Percentiles rank a stretch among this genome's conserved stretches.
These are phyloP conservation scores for Colletotrichum tabaci DNA, from an alignment of 2,329 filamentous ascomycete species.

Conservation along the genomic window DNA sequence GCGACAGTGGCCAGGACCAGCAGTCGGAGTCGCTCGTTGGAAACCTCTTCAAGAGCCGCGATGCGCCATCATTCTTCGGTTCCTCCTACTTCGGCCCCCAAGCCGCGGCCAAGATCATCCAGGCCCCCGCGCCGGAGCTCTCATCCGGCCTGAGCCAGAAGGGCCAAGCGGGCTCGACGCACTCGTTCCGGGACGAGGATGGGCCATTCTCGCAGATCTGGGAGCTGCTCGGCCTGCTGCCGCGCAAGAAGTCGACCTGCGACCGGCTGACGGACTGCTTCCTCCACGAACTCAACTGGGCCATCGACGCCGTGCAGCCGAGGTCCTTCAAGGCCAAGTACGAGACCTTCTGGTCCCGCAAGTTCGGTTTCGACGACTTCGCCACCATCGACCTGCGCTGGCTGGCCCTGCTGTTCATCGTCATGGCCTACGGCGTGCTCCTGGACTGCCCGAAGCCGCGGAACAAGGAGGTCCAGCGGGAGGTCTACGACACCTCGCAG, in stretches of 20 bases:
- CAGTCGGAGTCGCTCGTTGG: conserved; percentile 44
- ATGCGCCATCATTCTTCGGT: conserved; percentile 50
- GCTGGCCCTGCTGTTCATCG: conserved; percentile 58
- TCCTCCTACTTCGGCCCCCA: conserved; percentile 53
- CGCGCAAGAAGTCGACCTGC: conserved; percentile 54
- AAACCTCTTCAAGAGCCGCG: conserved; percentile 50
- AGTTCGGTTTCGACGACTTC: conserved; percentile 57
- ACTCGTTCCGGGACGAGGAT: conserved; percentile 40
- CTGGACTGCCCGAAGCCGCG: conserved; percentile 52
- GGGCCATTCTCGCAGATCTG: conserved; percentile 54
- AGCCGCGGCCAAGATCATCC: conserved; percentile 51
- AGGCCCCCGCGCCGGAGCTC: conserved; percentile 46
- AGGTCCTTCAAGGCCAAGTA: conserved; percentile 53
- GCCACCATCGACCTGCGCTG: conserved; percentile 57
- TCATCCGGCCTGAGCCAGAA: conserved; percentile 45
- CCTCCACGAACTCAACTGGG: conserved; percentile 54
- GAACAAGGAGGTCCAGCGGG: conserved; percentile 53
- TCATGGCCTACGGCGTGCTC: conserved; percentile 56
- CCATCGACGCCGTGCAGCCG: conserved; percentile 54
- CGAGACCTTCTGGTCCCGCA: conserved; percentile 55
- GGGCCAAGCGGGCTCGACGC: conserved; percentile 39
- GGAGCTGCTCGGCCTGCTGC: conserved; percentile 57
- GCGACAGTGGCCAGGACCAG: conserved; percentile 29
- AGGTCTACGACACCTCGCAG: conserved; percentile 55
- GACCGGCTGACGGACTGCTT: conserved; percentile 54